phyloP scores from a whole-genome alignment of 495 filamentous ascomycete species.

The Aspergillus nanangensis region DNA sequence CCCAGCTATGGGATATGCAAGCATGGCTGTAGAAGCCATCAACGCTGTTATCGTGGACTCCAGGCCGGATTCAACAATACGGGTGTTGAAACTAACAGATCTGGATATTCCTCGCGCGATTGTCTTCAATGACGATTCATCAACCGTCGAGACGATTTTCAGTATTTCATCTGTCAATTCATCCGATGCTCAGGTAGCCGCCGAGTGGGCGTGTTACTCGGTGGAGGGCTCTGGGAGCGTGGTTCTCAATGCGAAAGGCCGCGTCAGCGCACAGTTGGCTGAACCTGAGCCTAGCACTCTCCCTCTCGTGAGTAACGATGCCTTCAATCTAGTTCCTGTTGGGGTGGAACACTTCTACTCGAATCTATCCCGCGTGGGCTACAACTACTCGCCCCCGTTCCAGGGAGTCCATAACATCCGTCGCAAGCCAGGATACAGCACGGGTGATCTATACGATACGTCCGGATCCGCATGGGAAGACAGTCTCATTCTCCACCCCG shows the following conservation, averaged over 20 bases:
- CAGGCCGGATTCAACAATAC: too few relatives aligned
- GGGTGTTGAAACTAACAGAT: not conserved
- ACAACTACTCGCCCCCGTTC: not conserved
- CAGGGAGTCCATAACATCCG: not conserved
- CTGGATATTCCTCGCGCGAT: not conserved
- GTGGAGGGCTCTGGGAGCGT: conserved; percentile 22
- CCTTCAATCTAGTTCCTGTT: not conserved
- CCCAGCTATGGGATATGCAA: conserved; percentile 50
- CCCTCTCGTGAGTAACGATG: not conserved
- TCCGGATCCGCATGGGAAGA: not conserved
- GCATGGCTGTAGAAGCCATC: conserved; percentile 50
- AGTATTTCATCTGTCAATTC: not conserved
- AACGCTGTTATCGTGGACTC: too few relatives aligned
- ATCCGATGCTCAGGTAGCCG: too few relatives aligned
- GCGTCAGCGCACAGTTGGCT: not conserved
- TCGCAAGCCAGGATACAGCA: not conserved
- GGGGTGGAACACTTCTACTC: not conserved
- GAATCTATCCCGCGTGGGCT: not conserved
- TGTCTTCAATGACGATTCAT: not conserved
- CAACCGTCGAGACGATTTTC: not conserved
- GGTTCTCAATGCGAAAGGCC: not conserved
- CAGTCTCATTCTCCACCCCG: not conserved
- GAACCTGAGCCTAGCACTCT: not conserved
- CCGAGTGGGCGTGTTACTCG: conserved; percentile 21
- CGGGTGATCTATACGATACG: not conserved